Conservation (phyloP, 2,329 filamentous ascomycete genomes). For the Anthostomella pinea region DNA sequence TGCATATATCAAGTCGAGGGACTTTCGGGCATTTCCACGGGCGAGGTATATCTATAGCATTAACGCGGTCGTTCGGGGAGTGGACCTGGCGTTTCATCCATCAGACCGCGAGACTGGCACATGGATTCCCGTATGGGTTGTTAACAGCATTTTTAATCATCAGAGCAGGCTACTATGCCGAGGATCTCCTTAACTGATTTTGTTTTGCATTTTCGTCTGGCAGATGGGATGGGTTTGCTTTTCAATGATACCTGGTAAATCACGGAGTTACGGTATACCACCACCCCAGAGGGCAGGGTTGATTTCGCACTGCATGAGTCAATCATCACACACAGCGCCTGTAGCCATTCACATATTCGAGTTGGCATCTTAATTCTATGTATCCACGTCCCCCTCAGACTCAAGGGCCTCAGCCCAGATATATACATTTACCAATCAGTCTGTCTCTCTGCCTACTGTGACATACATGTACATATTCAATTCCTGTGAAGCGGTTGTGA, state of each 20-base stretch:
- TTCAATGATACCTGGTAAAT: conserved; percentile 28
- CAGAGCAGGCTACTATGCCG: conserved; percentile 3
- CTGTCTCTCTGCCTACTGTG: too few species aligned
- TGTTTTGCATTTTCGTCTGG: conserved; percentile 8
- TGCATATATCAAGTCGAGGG: conserved; percentile 7
- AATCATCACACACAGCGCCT: conserved; percentile 26
- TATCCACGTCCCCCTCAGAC: conserved; percentile 38
- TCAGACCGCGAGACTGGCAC: conserved; percentile 14
- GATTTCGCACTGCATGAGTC: conserved; percentile 1
- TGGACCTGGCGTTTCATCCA: conserved; percentile 10
- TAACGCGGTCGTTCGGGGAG: conserved; percentile 16
- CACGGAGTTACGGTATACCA: conserved; percentile 20
- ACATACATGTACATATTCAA: too few species aligned
- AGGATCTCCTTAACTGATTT: conserved; percentile 4
- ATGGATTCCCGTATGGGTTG: conserved; percentile 4
- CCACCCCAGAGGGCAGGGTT: conserved; percentile 3
- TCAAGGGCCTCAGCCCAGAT: conserved; percentile 63
- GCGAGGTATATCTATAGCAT: conserved; percentile 19
- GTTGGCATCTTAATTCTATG: conserved; percentile 23
- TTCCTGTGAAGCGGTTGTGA: too few species aligned
- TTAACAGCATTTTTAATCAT: conserved; percentile 4
- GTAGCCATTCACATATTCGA: conserved; percentile 26
- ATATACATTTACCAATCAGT: too few species aligned
- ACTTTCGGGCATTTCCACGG: conserved; percentile 15
- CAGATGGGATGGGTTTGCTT: conserved; percentile 21